Evolutionary conservation across 768 basidiomycete genomes (phyloP).

Genomic region (Strobilomyces echinocephalus): DNA sequence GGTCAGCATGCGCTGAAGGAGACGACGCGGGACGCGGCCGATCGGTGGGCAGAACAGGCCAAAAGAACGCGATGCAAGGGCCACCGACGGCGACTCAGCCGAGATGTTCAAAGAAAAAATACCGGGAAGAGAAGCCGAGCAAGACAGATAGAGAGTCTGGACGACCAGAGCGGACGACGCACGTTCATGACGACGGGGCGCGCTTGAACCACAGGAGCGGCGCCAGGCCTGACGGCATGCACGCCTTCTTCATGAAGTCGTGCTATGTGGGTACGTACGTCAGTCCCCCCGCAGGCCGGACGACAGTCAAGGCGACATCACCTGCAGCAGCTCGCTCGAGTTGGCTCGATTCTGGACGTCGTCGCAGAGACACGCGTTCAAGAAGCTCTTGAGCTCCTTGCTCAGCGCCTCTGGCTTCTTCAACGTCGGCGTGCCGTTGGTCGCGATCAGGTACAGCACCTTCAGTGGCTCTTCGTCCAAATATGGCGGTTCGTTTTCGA

Average conservation of each 20-base stretch:
- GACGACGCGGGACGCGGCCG: neutral
- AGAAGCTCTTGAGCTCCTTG: conserved; percentile 89
- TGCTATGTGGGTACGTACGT: conserved; percentile 53
- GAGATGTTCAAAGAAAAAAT: conserved; percentile 12
- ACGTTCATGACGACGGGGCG: neutral
- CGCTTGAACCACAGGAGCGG: conserved; percentile 75
- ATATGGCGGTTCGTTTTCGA: conserved; percentile 95
- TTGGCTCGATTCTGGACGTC: conserved; percentile 93
- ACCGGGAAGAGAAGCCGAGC: neutral
- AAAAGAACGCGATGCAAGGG: neutral
- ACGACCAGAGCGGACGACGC: neutral
- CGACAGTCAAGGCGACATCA: conserved; percentile 34
- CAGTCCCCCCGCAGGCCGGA: neutral
- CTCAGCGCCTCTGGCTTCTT: conserved; percentile 94
- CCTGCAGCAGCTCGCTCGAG: conserved; percentile 78
- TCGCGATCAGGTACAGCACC: conserved; percentile 93
- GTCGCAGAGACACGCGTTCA: conserved; percentile 97
- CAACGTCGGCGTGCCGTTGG: conserved; percentile 95
- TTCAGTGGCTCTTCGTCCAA: conserved; percentile 93
- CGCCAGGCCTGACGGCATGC: conserved; percentile 75
- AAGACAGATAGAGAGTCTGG: neutral
- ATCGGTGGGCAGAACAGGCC: neutral
- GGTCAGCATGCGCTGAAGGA: neutral
- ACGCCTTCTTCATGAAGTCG: conserved; percentile 90
- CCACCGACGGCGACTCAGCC: too few species aligned